Base-by-base conservation (phyloP, 352 stramenopile genomes). In the Phytophthora meadii region DNA sequence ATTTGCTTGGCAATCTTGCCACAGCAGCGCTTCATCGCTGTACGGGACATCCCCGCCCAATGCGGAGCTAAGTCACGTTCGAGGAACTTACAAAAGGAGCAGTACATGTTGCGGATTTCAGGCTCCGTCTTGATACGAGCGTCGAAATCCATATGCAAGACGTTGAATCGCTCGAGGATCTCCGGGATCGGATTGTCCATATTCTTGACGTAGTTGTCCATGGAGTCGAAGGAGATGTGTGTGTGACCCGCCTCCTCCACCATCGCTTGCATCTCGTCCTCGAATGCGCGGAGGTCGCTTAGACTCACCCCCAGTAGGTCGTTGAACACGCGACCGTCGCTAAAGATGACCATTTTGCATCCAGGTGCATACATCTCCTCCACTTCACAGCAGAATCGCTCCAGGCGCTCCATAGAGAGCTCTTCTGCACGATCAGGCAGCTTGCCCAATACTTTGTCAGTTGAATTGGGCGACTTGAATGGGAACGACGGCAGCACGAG, bases 131-230 rank as follows among this genome's bases (percentile, higher is more conserved):
- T 51, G 45, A 68, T 68, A 11, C 61, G 46, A 8, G 19, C 52
- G 6, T 68, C 30, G 36, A 68, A 54, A 36, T 68, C 61, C 51
- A 68, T 68, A 15, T 68, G 61, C 15, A 53, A 14, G 6, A 68
- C 39, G 28, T 48, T 28, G 28, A 68, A 68, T 5, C 61, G 61
- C 28, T 68, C 52, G 4, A 68, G 61, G 8, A 68, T 40, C 39
- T 68, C 61, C 3, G 40, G 61, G 3, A 68, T 51, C 28, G 52
- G 61, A 37, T 68, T 17, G n/a, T 47, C 51, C 42, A 54, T 45
- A 36, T 55, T 68, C 61, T 57, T 68, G 34, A 55, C 48, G 45
- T 68, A 62, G 39, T 68, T 68, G 36, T 68, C 61, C 44, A 68
- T 54, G 0, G 44, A 54, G 46, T 68, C 61, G 46, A 68, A 68